Percentiles rank a stretch among this genome's conserved stretches.
phyloP scores from a whole-genome alignment of 2,329 filamentous ascomycete species.

The Claviceps sp. region DNA sequence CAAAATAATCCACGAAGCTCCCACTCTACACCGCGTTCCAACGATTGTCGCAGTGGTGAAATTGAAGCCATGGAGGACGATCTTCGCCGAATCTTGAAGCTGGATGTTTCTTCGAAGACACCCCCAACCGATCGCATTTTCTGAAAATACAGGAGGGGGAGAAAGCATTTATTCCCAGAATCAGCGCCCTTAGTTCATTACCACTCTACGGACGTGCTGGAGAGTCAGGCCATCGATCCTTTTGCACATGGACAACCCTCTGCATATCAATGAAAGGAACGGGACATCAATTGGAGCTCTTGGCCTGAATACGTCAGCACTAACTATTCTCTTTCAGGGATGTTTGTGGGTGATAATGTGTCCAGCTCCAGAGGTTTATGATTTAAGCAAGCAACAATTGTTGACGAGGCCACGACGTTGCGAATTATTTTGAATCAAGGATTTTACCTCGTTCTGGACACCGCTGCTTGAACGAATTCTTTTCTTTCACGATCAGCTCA shows the following conservation, averaged over 20 bases:
- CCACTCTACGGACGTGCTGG: background rate
- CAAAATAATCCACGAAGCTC: background rate
- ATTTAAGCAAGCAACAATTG: background rate
- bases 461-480: background rate
- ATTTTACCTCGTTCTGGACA: conserved; percentile 7
- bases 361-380: conserved; percentile 1
- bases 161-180: background rate
- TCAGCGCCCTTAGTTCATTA: background rate
- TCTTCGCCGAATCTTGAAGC: conserved; percentile 39
- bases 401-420: conserved; percentile 5
- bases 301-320: background rate
- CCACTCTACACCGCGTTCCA: background rate
- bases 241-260: background rate
- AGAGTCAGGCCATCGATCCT: background rate
- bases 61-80: conserved; percentile 39
- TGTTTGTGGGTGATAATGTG: conserved; percentile 1
- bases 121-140: conserved; percentile 9
- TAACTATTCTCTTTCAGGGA: background rate
- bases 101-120: conserved; percentile 19
- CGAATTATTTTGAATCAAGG: conserved; percentile 12
- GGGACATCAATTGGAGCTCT: background rate
- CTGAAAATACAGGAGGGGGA: background rate
- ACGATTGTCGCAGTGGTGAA: conserved; percentile 13
- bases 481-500: background rate
- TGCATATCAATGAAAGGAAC: background rate